Conservation (phyloP, 139 green algal genomes). For the Picochlorum sp. region DNA sequence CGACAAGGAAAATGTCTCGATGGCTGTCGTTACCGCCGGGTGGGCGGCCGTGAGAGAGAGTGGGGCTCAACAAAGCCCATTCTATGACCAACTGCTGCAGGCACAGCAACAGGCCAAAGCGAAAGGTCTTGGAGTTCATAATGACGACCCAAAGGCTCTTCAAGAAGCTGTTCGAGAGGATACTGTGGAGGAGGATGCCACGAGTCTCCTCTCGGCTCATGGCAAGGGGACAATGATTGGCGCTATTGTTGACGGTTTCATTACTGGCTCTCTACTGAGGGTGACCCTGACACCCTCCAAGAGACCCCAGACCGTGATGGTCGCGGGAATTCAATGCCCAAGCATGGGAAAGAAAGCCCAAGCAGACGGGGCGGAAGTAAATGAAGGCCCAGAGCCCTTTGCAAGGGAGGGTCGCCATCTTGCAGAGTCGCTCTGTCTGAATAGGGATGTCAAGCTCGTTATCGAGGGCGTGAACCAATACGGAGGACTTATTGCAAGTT, state of each 20-base stretch:
- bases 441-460: slow-evolving; percentile 45
- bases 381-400: slow-evolving; percentile 58
- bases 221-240: slow-evolving; percentile 70
- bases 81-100: slow-evolving; percentile 68
- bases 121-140: slow-evolving; percentile 66
- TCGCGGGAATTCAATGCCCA: slow-evolving; percentile 72
- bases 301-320: slow-evolving; percentile 51
- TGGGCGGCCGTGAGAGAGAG: slow-evolving; percentile 65
- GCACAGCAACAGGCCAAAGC: slow-evolving; percentile 63
- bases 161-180: slow-evolving; percentile 29
- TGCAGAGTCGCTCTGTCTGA: slow-evolving; percentile 62
- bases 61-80: slow-evolving; percentile 60
- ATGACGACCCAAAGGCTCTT: slow-evolving; percentile 51
- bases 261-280: slow-evolving; percentile 65
- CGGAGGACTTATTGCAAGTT: slow-evolving; percentile 25
- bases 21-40: slow-evolving; percentile 59
- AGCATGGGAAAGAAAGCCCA: slow-evolving; percentile 51
- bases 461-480: slow-evolving; percentile 29
- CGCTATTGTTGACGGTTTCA: slow-evolving; percentile 77
- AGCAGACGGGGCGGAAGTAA: not conserved
- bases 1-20: slow-evolving; percentile 68
- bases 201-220: slow-evolving; percentile 43
- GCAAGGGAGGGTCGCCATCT: slow-evolving; percentile 80
- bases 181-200: slow-evolving; percentile 38
- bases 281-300: slow-evolving; percentile 64